phyloP scores from a whole-genome alignment of 352 stramenopile genomes.

The Phytophthora hybrid region DNA sequence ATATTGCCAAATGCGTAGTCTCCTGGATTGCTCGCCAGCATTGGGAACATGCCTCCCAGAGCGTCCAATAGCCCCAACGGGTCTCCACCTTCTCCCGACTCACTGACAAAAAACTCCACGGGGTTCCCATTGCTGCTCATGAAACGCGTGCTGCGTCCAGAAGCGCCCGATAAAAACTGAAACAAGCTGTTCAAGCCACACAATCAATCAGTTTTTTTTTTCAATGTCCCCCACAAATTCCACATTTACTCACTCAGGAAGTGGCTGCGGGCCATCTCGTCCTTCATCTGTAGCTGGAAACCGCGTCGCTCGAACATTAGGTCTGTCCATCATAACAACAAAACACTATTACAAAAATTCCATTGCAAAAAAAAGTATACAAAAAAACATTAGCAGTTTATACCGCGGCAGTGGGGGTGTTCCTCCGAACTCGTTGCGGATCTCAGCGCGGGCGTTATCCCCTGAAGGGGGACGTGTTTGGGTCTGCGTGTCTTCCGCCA shows the following conservation, averaged over 20 bases:
- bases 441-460: conserved; percentile 25
- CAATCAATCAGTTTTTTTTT: conserved; percentile 1
- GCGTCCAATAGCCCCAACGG: conserved; percentile 63
- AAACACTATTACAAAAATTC: conserved; percentile 1
- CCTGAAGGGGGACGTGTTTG: conserved; percentile 22
- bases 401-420: conserved; percentile 33
- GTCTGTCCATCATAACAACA: conserved; percentile 9
- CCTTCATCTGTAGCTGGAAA: conserved; percentile 32
- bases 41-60: conserved; percentile 69
- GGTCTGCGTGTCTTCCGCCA: conserved; percentile 33
- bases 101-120: conserved; percentile 83
- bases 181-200: conserved; percentile 44
- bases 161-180: conserved; percentile 50
- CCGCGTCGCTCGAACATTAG: conserved; percentile 20
- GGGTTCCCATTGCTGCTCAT: conserved; percentile 74
- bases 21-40: conserved; percentile 67
- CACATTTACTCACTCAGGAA: conserved; percentile 39
- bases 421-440: conserved; percentile 46
- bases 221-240: background rate
- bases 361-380: background rate
- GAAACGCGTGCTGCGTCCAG: conserved; percentile 56
- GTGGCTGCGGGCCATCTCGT: conserved; percentile 20
- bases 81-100: conserved; percentile 50
- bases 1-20: conserved; percentile 90
- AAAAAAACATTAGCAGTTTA: conserved; percentile 4